Evolutionary conservation across 2,329 filamentous ascomycete species (phyloP).

Genomic region (Dothiorella sarmentorum): DNA sequence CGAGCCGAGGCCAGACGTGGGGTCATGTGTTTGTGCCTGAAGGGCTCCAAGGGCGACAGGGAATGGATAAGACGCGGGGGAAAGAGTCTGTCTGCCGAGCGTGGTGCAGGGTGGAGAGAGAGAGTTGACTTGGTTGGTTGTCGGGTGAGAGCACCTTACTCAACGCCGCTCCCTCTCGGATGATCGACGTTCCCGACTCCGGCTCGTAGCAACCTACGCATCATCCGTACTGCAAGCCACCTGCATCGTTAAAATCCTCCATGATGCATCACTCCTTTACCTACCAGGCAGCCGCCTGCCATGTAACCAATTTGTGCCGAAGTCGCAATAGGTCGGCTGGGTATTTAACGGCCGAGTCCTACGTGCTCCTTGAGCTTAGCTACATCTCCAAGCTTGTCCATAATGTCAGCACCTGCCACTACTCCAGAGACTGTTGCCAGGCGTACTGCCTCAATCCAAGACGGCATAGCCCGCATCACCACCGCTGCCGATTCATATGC

Average conservation of each 20-base stretch:
- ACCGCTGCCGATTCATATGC: background rate
- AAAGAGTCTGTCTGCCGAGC: background rate
- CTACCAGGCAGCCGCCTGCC: background rate
- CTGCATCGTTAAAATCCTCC: background rate
- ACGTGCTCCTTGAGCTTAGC: background rate
- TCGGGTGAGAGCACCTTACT: no score
- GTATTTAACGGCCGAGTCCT: background rate
- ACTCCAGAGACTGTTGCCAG: slow-evolving; percentile 6
- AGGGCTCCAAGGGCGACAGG: background rate
- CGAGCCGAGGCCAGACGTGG: background rate
- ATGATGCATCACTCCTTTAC: background rate
- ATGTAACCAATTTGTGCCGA: background rate
- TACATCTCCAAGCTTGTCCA: background rate
- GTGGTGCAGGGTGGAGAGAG: slow-evolving; percentile 13
- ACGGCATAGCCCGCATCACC: background rate
- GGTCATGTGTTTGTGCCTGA: background rate
- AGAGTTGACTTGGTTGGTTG: background rate
- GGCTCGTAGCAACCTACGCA: background rate
- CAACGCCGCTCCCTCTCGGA: background rate
- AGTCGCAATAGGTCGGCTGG: background rate
- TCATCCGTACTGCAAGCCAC: background rate
- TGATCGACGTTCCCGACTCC: background rate
- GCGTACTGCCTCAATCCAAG: slow-evolving; percentile 15
- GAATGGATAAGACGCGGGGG: background rate
- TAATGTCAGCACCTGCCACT: background rate